Conservation (phyloP, 352 stramenopile species). For the Phytophthora brassicae region DNA sequence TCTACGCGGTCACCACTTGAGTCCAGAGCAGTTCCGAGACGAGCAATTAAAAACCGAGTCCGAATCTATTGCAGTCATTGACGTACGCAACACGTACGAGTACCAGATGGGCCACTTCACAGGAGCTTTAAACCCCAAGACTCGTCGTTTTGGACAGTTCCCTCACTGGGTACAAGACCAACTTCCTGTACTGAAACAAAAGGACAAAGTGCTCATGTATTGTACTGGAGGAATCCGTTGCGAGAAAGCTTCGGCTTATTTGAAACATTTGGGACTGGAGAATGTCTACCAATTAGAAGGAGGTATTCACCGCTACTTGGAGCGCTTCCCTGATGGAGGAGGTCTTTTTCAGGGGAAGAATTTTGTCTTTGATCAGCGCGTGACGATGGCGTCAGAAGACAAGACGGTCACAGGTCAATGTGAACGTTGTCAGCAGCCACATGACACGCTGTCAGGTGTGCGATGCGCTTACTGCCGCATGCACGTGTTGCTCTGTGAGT, state of each 20-base stretch:
- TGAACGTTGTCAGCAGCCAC: slow-evolving; percentile 50
- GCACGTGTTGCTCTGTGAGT: slow-evolving; percentile 73
- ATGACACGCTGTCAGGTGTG: slow-evolving; percentile 65
- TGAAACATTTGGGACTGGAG: slow-evolving; percentile 63
- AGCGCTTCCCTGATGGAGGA: slow-evolving; percentile 69
- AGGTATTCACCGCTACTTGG: slow-evolving; percentile 85
- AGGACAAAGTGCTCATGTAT: slow-evolving; percentile 86
- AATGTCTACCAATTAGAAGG: slow-evolving; percentile 82
- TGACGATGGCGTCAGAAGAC: slow-evolving; percentile 62
- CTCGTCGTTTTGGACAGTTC: slow-evolving; percentile 79
- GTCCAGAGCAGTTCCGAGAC: slow-evolving; percentile 63
- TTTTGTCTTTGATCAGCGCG: slow-evolving; percentile 86
- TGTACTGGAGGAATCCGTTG: slow-evolving; percentile 85
- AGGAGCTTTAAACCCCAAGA: slow-evolving; percentile 77
- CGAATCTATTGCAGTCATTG: slow-evolving; percentile 54
- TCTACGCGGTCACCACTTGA: slow-evolving; percentile 55
- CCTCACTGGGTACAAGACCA: slow-evolving; percentile 62
- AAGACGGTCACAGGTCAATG: slow-evolving; percentile 65
- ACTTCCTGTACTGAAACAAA: slow-evolving; percentile 57
- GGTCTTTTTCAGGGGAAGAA: slow-evolving; percentile 82
- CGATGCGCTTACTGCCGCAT: slow-evolving; percentile 80
- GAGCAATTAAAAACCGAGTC: slow-evolving; percentile 27
- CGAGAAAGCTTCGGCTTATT: slow-evolving; percentile 82
- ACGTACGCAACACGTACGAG: slow-evolving; percentile 85
- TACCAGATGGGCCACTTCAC: slow-evolving; percentile 78